These are phyloP conservation scores for Jaapia argillacea DNA, from an alignment of 768 basidiomycete genomes.

Conservation along the genomic window DNA sequence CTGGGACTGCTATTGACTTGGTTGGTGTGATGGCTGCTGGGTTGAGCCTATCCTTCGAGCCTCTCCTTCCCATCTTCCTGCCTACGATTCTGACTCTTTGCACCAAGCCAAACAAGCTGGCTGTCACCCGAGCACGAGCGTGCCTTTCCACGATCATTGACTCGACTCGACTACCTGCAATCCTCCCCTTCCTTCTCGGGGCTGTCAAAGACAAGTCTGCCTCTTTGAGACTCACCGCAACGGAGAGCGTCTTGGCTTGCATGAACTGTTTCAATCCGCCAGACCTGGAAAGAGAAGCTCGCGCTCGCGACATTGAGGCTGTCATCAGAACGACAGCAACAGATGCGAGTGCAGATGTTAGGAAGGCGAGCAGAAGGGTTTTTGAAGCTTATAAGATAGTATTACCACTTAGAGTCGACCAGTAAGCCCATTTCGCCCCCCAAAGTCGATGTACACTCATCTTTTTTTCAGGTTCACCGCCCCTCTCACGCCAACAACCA, in stretches of 20 bases:
- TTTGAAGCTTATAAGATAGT: constrained; percentile 70
- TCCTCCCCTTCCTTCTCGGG: constrained; percentile 52
- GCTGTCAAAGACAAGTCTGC: constrained; percentile 60
- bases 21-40: constrained; percentile 41
- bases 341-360: constrained; percentile 69
- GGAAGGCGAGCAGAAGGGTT: constrained; percentile 57
- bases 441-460: constrained; percentile 4
- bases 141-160: constrained; percentile 56
- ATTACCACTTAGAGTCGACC: constrained; percentile 57
- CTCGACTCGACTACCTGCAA: constrained; percentile 51
- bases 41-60: constrained; percentile 55
- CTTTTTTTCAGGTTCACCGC: constrained; percentile 45
- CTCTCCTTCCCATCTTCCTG: constrained; percentile 54
- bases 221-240: constrained; percentile 51
- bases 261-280: constrained; percentile 74
- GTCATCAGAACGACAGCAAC: constrained; percentile 58
- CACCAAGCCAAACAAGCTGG: constrained; percentile 70
- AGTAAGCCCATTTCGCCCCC: constrained; percentile 28
- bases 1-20: constrained; percentile 55
- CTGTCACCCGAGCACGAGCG: constrained; percentile 51
- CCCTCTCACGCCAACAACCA: constrained; percentile 49
- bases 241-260: constrained; percentile 54
- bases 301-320: constrained; percentile 57
- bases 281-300: constrained; percentile 59
- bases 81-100: constrained; percentile 61